A percentile compares a stretch with the other conserved stretches of the same genome.
These are phyloP conservation scores for Citropsis articulata DNA, from an alignment of 345 rosid species.

Conservation along the genomic window DNA sequence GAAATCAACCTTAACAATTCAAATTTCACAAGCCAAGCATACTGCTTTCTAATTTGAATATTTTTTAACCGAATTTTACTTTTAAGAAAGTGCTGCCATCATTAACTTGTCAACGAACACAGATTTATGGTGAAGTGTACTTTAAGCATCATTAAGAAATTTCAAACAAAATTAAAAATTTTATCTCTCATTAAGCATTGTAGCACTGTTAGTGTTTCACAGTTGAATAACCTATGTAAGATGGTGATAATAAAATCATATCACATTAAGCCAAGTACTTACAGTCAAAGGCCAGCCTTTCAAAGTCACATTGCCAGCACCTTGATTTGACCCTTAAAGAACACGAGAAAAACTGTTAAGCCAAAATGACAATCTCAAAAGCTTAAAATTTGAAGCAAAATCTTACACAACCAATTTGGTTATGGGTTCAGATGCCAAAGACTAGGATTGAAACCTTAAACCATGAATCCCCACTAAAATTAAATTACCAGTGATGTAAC, in stretches of 20 bases:
- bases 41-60: neutral
- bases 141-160: neutral
- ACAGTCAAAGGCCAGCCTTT: conserved; percentile 75
- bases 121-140: neutral
- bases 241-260: neutral
- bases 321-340: conserved; percentile 47
- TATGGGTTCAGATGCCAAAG: neutral
- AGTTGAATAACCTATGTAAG: neutral
- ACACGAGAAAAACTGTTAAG: conserved; percentile 13
- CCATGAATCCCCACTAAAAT: neutral
- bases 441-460: neutral
- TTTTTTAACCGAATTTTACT: neutral
- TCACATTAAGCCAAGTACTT: conserved; percentile 19
- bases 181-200: neutral
- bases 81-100: neutral
- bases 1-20: neutral
- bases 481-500: neutral
- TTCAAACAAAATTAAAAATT: neutral
- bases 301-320: conserved; percentile 51
- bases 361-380: neutral
- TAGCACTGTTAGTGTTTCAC: neutral
- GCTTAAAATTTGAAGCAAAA: neutral
- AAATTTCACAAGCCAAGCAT: neutral
- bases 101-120: neutral
- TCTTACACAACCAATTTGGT: neutral